Evolutionary conservation across 208 protist species (phyloP).

Genomic region (Blechomonas ayalai): DNA sequence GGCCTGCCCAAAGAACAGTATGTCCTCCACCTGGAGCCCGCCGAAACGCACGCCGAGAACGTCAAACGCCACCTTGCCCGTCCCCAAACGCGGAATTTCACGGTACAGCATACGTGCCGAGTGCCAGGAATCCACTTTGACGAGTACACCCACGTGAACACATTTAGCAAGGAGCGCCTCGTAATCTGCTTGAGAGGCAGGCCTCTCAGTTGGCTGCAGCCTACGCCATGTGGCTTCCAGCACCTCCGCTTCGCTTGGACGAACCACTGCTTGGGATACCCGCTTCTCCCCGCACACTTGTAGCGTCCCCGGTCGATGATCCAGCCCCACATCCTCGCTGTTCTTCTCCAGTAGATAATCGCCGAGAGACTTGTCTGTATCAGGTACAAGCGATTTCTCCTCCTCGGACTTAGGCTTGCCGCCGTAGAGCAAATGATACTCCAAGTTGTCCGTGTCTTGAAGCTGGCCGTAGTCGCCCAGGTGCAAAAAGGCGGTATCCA

Average conservation of each 20-base stretch:
- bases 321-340: constrained; percentile 17
- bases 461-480: constrained; percentile 87
- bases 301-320: neutral
- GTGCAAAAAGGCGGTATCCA: constrained; percentile 69
- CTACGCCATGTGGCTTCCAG: constrained; percentile 42
- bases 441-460: constrained; percentile 33
- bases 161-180: constrained; percentile 46
- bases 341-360: constrained; percentile 25
- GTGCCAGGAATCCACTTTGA: constrained; percentile 88
- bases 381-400: neutral
- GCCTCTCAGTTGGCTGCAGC: constrained; percentile 28
- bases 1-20: constrained; percentile 61
- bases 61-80: constrained; percentile 58
- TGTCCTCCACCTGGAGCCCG: constrained; percentile 48
- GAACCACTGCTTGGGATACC: constrained; percentile 25
- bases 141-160: constrained; percentile 74
- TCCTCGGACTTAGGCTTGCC: constrained; percentile 5
- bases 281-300: constrained; percentile 14
- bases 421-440: constrained; percentile 81
- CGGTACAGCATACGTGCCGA: constrained; percentile 71
- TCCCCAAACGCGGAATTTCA: constrained; percentile 56
- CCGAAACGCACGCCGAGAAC: constrained; percentile 80
- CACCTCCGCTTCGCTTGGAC: constrained; percentile 9
- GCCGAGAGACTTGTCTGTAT: constrained; percentile 13
- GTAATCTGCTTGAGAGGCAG: constrained; percentile 49